phyloP scores from a whole-genome alignment of 305 asterid species.

The Fraxinus paxiana region DNA sequence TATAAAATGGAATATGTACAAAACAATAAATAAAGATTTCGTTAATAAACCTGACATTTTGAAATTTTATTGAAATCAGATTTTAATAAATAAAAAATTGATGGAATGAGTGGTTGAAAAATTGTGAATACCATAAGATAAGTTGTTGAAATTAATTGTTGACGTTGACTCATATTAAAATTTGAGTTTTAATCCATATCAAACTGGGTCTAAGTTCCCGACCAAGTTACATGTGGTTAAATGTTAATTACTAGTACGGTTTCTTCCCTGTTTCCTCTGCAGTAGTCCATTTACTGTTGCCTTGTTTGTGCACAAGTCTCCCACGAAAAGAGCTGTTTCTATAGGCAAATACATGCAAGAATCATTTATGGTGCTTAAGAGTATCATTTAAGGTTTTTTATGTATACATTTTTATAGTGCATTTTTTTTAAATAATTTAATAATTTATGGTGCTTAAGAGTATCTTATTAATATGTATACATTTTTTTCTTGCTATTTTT shows the following conservation, averaged over 20 bases:
- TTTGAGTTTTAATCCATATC: background rate
- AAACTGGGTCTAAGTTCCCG: background rate
- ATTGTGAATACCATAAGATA: too few species aligned
- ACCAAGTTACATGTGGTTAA: background rate
- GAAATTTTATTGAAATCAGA: too few species aligned
- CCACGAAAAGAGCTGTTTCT: conserved; percentile 22
- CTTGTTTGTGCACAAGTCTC: background rate
- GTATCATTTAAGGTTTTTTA: too few species aligned
- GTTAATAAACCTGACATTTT: too few species aligned
- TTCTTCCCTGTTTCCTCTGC: background rate
- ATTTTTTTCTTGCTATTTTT: background rate
- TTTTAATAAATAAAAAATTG: too few species aligned
- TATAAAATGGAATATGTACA: background rate
- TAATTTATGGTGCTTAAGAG: background rate
- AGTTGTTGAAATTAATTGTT: too few species aligned
- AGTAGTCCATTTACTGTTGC: background rate
- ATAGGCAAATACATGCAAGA: conserved; percentile 29
- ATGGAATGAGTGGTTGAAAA: too few species aligned
- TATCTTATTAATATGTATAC: background rate
- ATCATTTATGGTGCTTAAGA: background rate
- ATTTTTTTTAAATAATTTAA: background rate
- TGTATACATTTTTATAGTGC: background rate
- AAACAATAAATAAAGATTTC: too few species aligned
- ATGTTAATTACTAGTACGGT: background rate
- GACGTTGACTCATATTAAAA: too few species aligned